Conservation (phyloP, 2,329 filamentous ascomycete genomes). For the Penicillium brasilianum region DNA sequence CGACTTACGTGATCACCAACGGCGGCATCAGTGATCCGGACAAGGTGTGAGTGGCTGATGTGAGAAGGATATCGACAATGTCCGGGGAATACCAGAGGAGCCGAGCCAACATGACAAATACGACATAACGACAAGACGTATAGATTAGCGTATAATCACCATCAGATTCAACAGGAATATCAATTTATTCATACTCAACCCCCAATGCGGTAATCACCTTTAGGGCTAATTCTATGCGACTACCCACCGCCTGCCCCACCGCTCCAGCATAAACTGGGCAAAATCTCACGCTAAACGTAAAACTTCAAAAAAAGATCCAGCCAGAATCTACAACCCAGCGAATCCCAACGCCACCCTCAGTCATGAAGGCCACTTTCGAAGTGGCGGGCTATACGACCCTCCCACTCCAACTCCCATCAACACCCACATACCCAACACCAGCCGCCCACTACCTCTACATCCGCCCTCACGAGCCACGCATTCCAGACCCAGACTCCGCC, state of each 20-base stretch:
- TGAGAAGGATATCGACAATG: slow-evolving; percentile 1
- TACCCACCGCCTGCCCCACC: slow-evolving; percentile 23
- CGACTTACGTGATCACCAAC: slow-evolving; percentile 72
- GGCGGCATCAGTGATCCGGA: slow-evolving; percentile 72
- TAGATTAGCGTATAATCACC: background rate
- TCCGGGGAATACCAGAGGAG: background rate
- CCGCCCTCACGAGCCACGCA: slow-evolving; percentile 79
- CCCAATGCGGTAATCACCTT: background rate
- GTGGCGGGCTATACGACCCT: slow-evolving; percentile 71
- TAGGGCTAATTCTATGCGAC: slow-evolving; percentile 8
- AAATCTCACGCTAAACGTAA: slow-evolving; percentile 26
- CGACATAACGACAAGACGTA: background rate
- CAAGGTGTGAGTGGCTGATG: slow-evolving; percentile 53
- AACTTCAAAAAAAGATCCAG: slow-evolving; percentile 27
- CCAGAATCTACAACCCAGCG: slow-evolving; percentile 16
- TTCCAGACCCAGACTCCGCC: slow-evolving; percentile 72
- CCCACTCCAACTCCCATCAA: slow-evolving; percentile 67
- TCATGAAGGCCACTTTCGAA: slow-evolving; percentile 45
- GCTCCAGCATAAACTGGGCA: slow-evolving; percentile 22
- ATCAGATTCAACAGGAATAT: background rate
- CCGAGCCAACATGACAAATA: background rate
- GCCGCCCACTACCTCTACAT: slow-evolving; percentile 85
- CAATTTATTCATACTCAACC: background rate
- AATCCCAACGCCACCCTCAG: slow-evolving; percentile 23
- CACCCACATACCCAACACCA: slow-evolving; percentile 65